Evolutionary conservation across 257 asterid genomes (phyloP).

Genomic region (Solanum rostratum): DNA sequence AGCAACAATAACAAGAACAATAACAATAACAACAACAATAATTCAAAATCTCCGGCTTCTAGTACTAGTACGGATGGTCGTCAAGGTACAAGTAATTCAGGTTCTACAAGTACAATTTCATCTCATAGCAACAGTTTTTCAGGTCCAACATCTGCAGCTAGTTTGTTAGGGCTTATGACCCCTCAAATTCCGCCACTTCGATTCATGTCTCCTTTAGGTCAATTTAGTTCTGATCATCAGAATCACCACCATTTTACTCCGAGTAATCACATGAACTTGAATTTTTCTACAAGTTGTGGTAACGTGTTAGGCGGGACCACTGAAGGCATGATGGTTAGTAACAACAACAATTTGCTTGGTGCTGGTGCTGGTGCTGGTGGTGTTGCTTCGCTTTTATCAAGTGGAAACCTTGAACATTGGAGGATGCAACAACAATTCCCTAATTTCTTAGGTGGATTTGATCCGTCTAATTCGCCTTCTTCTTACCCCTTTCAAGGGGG

Average conservation of each 20-base stretch:
- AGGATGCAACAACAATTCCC: slow-evolving; percentile 49
- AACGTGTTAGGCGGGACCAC: not conserved
- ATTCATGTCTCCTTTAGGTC: slow-evolving; percentile 58
- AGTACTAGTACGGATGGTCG: slow-evolving; percentile 25
- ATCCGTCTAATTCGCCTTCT: slow-evolving; percentile 16
- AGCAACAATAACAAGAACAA: slow-evolving; percentile 14
- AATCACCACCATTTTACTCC: slow-evolving; percentile 1
- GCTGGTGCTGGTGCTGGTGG: slow-evolving; percentile 20
- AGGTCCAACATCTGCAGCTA: not conserved
- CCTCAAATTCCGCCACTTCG: slow-evolving; percentile 47
- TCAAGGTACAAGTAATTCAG: slow-evolving; percentile 20
- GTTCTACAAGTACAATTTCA: slow-evolving; percentile 39
- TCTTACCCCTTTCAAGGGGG: slow-evolving; percentile 32
- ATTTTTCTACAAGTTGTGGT: not conserved
- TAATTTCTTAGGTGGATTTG: slow-evolving; percentile 31
- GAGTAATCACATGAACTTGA: slow-evolving; percentile 25
- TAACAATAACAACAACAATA: not conserved
- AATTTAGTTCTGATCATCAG: slow-evolving; percentile 26
- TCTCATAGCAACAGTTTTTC: slow-evolving; percentile 15
- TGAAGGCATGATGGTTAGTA: not conserved
- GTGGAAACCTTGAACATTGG: slow-evolving; percentile 58
- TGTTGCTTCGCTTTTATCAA: slow-evolving; percentile 28
- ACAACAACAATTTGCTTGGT: slow-evolving; percentile 21
- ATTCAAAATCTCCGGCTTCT: slow-evolving; percentile 51
- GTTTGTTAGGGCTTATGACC: slow-evolving; percentile 24